These are phyloP conservation scores for Terfezia claveryi DNA, from an alignment of 495 filamentous ascomycete genomes.

Conservation along the genomic window DNA sequence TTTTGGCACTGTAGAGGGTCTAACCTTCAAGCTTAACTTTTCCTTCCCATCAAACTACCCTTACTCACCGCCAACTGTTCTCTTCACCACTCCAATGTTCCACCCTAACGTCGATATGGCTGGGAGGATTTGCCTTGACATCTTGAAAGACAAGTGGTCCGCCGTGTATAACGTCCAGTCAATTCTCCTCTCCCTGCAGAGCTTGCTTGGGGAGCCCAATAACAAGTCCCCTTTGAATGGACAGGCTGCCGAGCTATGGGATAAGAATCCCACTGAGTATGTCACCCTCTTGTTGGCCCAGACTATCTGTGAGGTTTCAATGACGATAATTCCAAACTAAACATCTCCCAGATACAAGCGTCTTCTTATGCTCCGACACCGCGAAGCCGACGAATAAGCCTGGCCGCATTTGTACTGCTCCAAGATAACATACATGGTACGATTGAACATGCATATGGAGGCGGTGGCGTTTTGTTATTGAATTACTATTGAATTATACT, in stretches of 20 bases:
- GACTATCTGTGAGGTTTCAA: too few relatives aligned
- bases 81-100: constrained; percentile 86
- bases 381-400: constrained; percentile 14
- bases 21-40: constrained; percentile 86
- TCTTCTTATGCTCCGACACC: constrained; percentile 18
- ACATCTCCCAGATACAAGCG: not conserved
- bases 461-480: too few relatives aligned
- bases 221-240: constrained; percentile 90
- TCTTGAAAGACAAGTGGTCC: constrained; percentile 96
- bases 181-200: constrained; percentile 81
- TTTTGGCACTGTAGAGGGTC: constrained; percentile 21
- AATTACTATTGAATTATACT: too few relatives aligned
- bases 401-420: too few relatives aligned
- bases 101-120: constrained; percentile 90
- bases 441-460: too few relatives aligned
- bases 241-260: constrained; percentile 91
- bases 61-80: constrained; percentile 73
- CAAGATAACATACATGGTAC: too few relatives aligned
- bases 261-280: constrained; percentile 68
- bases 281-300: constrained; percentile 34
- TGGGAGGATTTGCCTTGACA: constrained; percentile 83
- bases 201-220: constrained; percentile 88
- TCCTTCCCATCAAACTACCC: constrained; percentile 83
- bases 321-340: too few relatives aligned
- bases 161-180: constrained; percentile 81